phyloP scores from a whole-genome alignment of 352 stramenopile genomes.

The Pythium vanterpoolii region DNA sequence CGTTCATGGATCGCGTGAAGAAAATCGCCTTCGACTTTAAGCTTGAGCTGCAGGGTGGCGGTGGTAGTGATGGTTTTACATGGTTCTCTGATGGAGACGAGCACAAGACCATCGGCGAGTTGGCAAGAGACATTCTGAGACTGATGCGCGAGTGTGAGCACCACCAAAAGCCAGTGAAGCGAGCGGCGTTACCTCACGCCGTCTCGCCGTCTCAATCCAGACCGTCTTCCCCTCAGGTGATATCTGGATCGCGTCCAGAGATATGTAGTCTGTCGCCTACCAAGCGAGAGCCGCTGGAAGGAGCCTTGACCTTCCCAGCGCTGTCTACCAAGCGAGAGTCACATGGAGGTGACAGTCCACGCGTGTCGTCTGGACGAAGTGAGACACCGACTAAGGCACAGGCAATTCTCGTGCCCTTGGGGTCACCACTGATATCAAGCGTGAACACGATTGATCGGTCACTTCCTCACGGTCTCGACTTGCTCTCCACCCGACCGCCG shows the following conservation, averaged over 20 bases:
- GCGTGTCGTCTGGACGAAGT: neutral
- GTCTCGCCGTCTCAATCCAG: neutral
- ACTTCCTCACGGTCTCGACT: constrained; percentile 8
- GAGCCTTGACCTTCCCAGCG: neutral
- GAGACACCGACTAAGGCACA: neutral
- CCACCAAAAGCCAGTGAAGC: neutral
- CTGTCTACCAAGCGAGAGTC: constrained; percentile 9
- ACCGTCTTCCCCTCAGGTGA: neutral
- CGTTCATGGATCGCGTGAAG: constrained; percentile 52
- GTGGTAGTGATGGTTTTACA: too few species aligned
- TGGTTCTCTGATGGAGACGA: constrained; percentile 23
- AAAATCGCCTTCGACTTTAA: constrained; percentile 58
- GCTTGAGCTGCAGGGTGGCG: constrained; percentile 41
- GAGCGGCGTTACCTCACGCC: neutral
- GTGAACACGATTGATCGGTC: neutral
- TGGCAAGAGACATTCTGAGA: constrained; percentile 55
- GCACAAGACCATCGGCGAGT: constrained; percentile 53
- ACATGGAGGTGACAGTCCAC: neutral
- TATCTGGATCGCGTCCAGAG: neutral
- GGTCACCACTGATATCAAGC: neutral
- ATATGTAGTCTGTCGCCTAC: neutral
- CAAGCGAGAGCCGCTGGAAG: neutral
- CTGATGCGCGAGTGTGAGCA: constrained; percentile 42
- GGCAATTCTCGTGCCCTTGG: neutral
- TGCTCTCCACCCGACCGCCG: constrained; percentile 17